Conservation (phyloP, 1,284 basidiomycete species). For the Marasmius oreades region DNA sequence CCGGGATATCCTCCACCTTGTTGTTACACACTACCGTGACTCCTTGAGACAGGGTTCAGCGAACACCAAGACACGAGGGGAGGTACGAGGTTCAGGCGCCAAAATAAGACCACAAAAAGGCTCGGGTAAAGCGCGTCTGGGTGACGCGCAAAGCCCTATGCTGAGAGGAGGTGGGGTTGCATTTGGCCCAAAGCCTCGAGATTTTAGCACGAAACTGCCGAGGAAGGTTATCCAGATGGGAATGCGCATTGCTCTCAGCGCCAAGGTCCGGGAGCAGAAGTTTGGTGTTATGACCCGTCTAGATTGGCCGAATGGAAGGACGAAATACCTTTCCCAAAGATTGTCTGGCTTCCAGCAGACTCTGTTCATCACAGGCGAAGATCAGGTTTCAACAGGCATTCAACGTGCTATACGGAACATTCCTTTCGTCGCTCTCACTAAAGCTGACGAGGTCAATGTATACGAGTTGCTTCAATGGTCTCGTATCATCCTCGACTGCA, state of each 20-base stretch:
- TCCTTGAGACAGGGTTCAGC: constrained; percentile 88
- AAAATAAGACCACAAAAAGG: constrained; percentile 96
- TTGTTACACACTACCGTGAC: constrained; percentile 88
- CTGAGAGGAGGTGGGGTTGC: constrained; percentile 90
- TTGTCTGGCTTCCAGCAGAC: constrained; percentile 62
- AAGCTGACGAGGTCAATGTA: constrained; percentile 65
- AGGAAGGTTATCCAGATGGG: constrained; percentile 91
- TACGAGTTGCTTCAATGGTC: constrained; percentile 80
- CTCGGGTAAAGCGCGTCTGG: constrained; percentile 84
- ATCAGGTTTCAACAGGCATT: constrained; percentile 52
- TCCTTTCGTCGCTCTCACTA: constrained; percentile 56
- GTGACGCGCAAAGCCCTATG: constrained; percentile 87
- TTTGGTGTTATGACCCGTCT: constrained; percentile 75
- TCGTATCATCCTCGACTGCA: constrained; percentile 64
- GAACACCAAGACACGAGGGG: constrained; percentile 86
- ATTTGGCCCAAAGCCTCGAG: constrained; percentile 86
- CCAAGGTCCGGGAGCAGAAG: constrained; percentile 71
- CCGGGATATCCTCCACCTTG: constrained; percentile 90
- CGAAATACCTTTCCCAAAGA: constrained; percentile 53
- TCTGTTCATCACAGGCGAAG: constrained; percentile 67
- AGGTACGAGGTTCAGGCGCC: constrained; percentile 84
- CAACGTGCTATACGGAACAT: constrained; percentile 62
- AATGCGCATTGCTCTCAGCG: constrained; percentile 85
- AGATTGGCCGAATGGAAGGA: constrained; percentile 70
- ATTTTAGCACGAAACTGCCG: constrained; percentile 88